Evolutionary conservation across 2,329 filamentous ascomycete genomes (phyloP), one percentile per base, ranked within the genome.

Genomic region (Pseudogymnoascus destructans): DNA sequence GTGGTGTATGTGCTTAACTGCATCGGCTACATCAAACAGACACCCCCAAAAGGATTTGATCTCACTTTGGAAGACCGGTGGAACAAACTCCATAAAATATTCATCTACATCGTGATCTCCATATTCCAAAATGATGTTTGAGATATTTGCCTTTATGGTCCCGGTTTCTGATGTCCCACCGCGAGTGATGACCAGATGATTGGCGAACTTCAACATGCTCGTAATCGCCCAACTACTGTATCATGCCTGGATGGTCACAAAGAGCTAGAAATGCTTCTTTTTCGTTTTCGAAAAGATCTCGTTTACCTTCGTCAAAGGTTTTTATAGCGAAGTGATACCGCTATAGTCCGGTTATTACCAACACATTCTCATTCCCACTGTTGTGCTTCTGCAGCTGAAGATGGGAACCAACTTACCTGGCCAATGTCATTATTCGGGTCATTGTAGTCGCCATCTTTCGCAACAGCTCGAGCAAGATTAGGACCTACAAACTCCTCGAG

Each of bases 101-200:
- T 68, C 63, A 6, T 65, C 63, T 3, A 73, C 64, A 46, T 72
- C 72, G 9, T 62, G 42, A 13, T 70, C 64, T 0, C 67, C 70
- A 42, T 64, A 70, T 57, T 73, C 72, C 3, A 73, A 62, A 1
- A 73, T 59, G 3, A 73, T 66, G 25, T 72, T 68, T 40, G 64
- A 67, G 3, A 59, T 66, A 5, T 23, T 17, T 13, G 19, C 13
- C 21, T 25, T 30, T 5, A 10, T 33, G 23, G 54, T 57, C 23
- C 10, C 36, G 13, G 4, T 49, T 25, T 57, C 59, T 32, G 5
- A 32, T 32, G 30, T 32, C 11, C 30, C 11, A 32, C 5, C 30
- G 3, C 4, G 30, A 1, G 30, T 17, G 15, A 2, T 36, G 35
- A 36, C 10, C 10, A 11, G 30, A 5, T 17, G n/a, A 17, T 36